A percentile compares a stretch with the other conserved stretches of the same genome.
Conservation (phyloP, 192 early-diverging fungal genomes). For the Dispira parvispora region DNA sequence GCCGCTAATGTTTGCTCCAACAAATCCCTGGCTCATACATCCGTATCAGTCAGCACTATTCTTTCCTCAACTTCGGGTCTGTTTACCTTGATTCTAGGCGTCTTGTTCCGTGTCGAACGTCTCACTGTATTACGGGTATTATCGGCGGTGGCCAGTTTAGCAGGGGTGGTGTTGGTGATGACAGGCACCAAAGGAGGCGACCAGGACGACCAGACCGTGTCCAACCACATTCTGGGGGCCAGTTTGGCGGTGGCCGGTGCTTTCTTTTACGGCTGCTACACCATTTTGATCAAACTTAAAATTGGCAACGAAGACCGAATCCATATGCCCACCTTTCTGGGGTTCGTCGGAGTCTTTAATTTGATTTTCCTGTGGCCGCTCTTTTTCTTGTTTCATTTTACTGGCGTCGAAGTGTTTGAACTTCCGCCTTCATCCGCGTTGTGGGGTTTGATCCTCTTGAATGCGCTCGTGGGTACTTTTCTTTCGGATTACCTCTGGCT, state of each 20-base stretch:
- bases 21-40: conserved; percentile 53
- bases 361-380: conserved; percentile 45
- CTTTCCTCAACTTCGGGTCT: conserved; percentile 57
- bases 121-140: conserved; percentile 32
- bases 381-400: conserved; percentile 37
- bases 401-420: conserved; percentile 44
- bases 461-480: conserved; percentile 64
- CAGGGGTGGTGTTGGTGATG: conserved; percentile 45
- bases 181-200: conserved; percentile 14
- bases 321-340: conserved; percentile 60
- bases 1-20: conserved; percentile 58
- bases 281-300: conserved; percentile 46
- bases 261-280: conserved; percentile 62
- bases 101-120: conserved; percentile 36
- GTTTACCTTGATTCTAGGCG: conserved; percentile 55
- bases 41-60: conserved; percentile 57
- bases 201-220: not conserved
- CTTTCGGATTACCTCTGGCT: conserved; percentile 72
- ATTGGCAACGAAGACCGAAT: conserved; percentile 51
- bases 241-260: conserved; percentile 50
- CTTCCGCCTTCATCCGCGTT: conserved; percentile 31
- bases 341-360: conserved; percentile 62
- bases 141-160: conserved; percentile 41
- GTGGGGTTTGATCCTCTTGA: conserved; percentile 46
- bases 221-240: conserved; percentile 37